Evolutionary conservation across 768 basidiomycete species (phyloP).

Genomic region (Pulveroboletus sp.): DNA sequence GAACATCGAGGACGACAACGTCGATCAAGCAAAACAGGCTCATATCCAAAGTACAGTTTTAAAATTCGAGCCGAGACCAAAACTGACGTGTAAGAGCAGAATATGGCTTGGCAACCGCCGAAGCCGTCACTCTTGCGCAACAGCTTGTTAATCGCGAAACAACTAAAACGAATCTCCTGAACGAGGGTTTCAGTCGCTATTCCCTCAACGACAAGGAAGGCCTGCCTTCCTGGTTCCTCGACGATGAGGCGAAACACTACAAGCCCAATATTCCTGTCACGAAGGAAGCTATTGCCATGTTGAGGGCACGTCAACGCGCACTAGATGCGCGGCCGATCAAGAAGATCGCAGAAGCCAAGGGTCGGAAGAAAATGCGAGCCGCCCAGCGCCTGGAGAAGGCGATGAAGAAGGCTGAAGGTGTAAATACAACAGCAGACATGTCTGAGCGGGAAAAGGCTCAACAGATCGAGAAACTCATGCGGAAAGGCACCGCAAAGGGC

Average conservation of each 20-base stretch:
- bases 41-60: conserved; percentile 59
- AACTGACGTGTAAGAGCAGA: conserved; percentile 42
- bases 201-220: conserved; percentile 89
- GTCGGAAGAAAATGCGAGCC: conserved; percentile 91
- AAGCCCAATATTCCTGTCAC: conserved; percentile 95
- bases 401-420: conserved; percentile 93
- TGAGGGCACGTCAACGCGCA: conserved; percentile 88
- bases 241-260: conserved; percentile 92
- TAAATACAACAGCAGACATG: conserved; percentile 83
- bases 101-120: conserved; percentile 78
- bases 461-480: conserved; percentile 90
- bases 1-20: conserved; percentile 76
- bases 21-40: conserved; percentile 62
- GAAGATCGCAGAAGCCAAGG: conserved; percentile 98
- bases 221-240: conserved; percentile 94
- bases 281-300: conserved; percentile 84
- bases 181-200: conserved; percentile 94
- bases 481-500: conserved; percentile 65
- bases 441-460: conserved; percentile 94
- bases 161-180: conserved; percentile 84
- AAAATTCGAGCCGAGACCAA: neutral
- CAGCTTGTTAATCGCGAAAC: conserved; percentile 86
- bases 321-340: conserved; percentile 97
- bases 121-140: conserved; percentile 89
- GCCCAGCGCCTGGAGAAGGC: conserved; percentile 83